Percentiles rank a stretch among this genome's conserved stretches.
These are phyloP conservation scores for Oryza officinalis DNA, from an alignment of 176 grass and related monocot species.

Conservation along the genomic window DNA sequence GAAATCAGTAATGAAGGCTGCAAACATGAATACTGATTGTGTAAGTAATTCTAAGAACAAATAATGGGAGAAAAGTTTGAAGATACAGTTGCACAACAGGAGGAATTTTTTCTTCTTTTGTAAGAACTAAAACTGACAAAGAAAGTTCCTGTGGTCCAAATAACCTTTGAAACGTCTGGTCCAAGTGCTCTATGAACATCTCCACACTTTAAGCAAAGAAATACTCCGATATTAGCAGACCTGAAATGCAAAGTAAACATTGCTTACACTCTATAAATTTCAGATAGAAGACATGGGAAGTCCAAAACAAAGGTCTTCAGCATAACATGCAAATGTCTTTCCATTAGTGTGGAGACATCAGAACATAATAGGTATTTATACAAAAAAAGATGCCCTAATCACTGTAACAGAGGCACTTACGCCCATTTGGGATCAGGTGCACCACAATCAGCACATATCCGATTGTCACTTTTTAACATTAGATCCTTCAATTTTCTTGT, in stretches of 20 bases:
- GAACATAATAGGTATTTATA: conserved; percentile 13
- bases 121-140: conserved; percentile 3
- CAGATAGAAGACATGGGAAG: conserved; percentile 19
- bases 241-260: conserved; percentile 50
- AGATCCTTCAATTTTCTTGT: conserved; percentile 88
- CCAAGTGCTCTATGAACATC: conserved; percentile 94
- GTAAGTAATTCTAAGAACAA: neutral
- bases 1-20: neutral
- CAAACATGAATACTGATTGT: neutral
- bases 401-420: conserved; percentile 60
- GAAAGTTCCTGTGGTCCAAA: conserved; percentile 11
- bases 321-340: neutral
- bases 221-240: conserved; percentile 92
- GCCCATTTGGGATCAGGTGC: conserved; percentile 94
- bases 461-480: conserved; percentile 87
- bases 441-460: conserved; percentile 91
- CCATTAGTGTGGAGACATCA: conserved; percentile 13
- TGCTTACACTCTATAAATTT: neutral
- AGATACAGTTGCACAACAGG: neutral
- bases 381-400: conserved; percentile 21
- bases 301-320: conserved; percentile 31
- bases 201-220: conserved; percentile 99
- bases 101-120: neutral
- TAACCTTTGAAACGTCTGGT: conserved; percentile 89
- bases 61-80: neutral